A percentile compares a stretch with the other conserved stretches of the same genome.
phyloP scores from a whole-genome alignment of 2,329 filamentous ascomycete genomes.

The Chaetomium strumarium region DNA sequence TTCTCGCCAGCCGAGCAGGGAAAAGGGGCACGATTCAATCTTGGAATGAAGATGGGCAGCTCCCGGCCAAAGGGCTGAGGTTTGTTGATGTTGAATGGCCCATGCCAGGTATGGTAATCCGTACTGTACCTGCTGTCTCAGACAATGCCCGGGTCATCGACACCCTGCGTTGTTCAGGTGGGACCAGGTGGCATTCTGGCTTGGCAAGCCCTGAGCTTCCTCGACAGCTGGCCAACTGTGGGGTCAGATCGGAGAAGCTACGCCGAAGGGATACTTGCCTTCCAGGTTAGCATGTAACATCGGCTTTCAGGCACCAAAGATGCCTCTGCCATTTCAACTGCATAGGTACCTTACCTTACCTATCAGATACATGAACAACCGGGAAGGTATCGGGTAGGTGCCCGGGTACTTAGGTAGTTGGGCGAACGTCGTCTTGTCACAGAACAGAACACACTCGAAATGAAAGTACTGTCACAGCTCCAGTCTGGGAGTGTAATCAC shows the following conservation, averaged over 20 bases:
- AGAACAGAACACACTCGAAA: background rate
- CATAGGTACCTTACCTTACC: no score
- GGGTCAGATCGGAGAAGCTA: no score
- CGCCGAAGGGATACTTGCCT: no score
- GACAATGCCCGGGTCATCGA: background rate
- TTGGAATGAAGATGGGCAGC: slow-evolving; percentile 2
- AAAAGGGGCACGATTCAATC: background rate
- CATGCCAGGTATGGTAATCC: slow-evolving; percentile 12
- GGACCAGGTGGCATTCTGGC: slow-evolving; percentile 12
- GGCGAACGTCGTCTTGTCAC: no score
- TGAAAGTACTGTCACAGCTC: no score
- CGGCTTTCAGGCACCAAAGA: slow-evolving; percentile 2
- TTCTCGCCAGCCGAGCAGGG: slow-evolving; percentile 1
- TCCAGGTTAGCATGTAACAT: background rate
- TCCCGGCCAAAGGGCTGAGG: slow-evolving; percentile 8
- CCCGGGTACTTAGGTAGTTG: no score
- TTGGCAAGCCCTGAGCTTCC: slow-evolving; percentile 4
- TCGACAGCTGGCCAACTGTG: background rate
- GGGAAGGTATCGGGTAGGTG: no score
- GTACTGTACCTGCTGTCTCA: background rate
- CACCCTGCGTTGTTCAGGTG: slow-evolving; percentile 1
- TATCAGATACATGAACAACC: no score
- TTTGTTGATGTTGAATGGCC: slow-evolving; percentile 11
- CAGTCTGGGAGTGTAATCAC: no score
- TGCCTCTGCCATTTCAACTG: no score